Evolutionary conservation across 306 rosid genomes (phyloP), one percentile per base, ranked within the genome.

Genomic region (Spatholobus suberectus): DNA sequence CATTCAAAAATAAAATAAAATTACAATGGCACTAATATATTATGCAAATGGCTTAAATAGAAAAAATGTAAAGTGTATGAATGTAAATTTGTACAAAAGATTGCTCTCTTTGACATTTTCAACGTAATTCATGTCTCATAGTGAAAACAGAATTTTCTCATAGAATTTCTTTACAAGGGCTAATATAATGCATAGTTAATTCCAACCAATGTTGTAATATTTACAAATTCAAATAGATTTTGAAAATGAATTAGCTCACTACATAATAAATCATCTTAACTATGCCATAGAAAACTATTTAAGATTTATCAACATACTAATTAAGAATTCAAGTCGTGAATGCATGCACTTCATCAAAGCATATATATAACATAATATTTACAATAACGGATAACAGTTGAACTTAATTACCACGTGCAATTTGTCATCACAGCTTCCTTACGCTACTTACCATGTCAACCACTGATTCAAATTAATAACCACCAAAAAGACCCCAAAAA

Each of bases 401-500:
- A 69, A 63, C 70, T 76, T n/a, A n/a, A n/a, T n/a, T 86, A 91
- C 96, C 90, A 91, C 86, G 24, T 91, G 89, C 51, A 91, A 5
- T 68, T 70, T 79, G 27, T 84, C 92, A 58, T 88, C 81, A 43
- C 68, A 86, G 71, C 69, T 74, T 86, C 85, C 86, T 73, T 81
- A 82, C 15, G 23, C n/a, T n/a, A n/a, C n/a, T n/a, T n/a, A n/a
- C n/a, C n/a, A n/a, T n/a, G n/a, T n/a, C n/a, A n/a, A n/a, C 92
- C 92, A 91, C 47, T 86, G 59, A 66, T 80, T 67, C 93, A 89
- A 75, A 67, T 77, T 8, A 73, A 21, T 69, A 26, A 47, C 37
- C 40, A 7, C 37, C 8, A 37, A 81, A 35, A 43, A 43, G 2
- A 14, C 1, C 21, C 2, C 23, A 0, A 40, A 18, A 15, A 4